Conservation (phyloP, 306 rosid genomes). For the Arachis hypogaea region DNA sequence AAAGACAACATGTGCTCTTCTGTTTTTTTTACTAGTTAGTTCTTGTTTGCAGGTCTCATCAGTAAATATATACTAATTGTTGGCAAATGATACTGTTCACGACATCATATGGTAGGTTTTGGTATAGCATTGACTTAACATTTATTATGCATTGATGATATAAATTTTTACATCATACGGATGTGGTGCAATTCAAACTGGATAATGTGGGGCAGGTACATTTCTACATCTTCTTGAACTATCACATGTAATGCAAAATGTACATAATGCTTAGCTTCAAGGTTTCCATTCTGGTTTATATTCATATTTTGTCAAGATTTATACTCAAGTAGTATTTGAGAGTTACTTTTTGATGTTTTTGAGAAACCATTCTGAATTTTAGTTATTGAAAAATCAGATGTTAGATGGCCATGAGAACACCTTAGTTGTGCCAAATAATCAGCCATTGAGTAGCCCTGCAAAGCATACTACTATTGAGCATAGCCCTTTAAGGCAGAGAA, state of each 20-base stretch:
- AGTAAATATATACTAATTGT: constrained; percentile 85
- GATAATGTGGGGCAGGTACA: constrained; percentile 95
- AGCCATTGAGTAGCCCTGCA: not conserved
- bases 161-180: constrained; percentile 56
- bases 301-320: constrained; percentile 26
- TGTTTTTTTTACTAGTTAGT: constrained; percentile 35
- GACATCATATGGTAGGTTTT: constrained; percentile 86
- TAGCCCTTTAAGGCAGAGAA: constrained; percentile 78
- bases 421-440: constrained; percentile 58
- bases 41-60: constrained; percentile 70
- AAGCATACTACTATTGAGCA: constrained; percentile 63
- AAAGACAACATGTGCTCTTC: constrained; percentile 13
- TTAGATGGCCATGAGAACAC: constrained; percentile 93
- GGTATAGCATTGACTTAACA: constrained; percentile 9
- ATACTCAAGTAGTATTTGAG: not conserved
- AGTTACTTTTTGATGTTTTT: no score
- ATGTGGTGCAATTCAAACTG: constrained; percentile 90
- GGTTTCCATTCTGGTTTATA: constrained; percentile 27
- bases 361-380: no score
- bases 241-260: constrained; percentile 33
- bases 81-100: constrained; percentile 93
- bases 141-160: constrained; percentile 28
- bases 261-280: constrained; percentile 18
- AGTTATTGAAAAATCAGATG: constrained; percentile 57
- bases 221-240: constrained; percentile 12